Evolutionary conservation across 2,329 filamentous ascomycete genomes (phyloP).

Genomic region (Didymella keratinophila): DNA sequence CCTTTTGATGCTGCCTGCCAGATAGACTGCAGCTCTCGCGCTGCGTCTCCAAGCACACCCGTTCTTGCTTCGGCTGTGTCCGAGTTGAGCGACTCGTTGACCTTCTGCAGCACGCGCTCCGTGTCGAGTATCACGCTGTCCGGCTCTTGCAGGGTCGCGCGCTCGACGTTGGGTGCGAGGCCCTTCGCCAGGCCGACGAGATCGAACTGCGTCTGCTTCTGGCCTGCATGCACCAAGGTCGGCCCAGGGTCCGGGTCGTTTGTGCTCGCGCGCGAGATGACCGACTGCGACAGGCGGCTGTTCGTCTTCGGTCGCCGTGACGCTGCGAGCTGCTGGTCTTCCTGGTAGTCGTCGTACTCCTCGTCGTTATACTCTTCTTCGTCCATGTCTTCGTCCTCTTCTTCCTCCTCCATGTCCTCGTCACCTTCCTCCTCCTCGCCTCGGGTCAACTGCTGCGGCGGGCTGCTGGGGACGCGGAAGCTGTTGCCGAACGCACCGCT

Average conservation of each 20-base stretch:
- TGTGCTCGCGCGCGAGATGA: conserved; percentile 49
- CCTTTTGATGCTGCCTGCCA: conserved; percentile 62
- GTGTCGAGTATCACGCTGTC: conserved; percentile 77
- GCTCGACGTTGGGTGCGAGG: conserved; percentile 64
- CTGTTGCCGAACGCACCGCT: conserved; percentile 36
- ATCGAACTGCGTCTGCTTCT: conserved; percentile 63
- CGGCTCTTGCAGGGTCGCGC: conserved; percentile 71
- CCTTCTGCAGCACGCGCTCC: conserved; percentile 68
- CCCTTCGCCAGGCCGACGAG: conserved; percentile 77
- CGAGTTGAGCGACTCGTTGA: conserved; percentile 46
- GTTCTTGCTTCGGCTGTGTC: conserved; percentile 43
- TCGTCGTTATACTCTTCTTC: conserved; percentile 35
- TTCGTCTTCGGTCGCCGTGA: conserved; percentile 35
- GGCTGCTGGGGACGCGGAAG: conserved; percentile 49
- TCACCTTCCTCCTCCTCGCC: conserved; percentile 45
- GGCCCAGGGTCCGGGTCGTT: conserved; percentile 33
- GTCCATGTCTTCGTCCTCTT: conserved; percentile 49
- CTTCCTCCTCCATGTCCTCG: conserved; percentile 5
- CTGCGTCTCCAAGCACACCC: conserved; percentile 37
- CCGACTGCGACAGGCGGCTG: conserved; percentile 42
- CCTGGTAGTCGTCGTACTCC: conserved; percentile 54
- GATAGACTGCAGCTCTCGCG: conserved; percentile 39
- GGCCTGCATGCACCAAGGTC: conserved; percentile 37
- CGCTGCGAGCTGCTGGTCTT: conserved; percentile 55
- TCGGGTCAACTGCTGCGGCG: conserved; percentile 31